Conservation (phyloP, 371 early-diverging fungal species). For the Batkoa obscura region DNA sequence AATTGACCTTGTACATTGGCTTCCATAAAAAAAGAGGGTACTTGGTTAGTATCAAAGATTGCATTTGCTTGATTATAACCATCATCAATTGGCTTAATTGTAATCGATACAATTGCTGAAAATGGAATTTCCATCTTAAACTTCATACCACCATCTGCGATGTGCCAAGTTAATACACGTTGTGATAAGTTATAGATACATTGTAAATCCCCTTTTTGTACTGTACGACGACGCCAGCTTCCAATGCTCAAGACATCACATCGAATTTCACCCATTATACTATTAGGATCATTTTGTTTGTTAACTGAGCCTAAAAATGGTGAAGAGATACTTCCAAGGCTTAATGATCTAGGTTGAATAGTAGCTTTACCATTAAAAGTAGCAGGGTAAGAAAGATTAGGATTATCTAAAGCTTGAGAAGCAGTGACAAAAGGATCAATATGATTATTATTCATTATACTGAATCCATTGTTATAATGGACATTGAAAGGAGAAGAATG, state of each 20-base stretch:
- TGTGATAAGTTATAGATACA: constrained; percentile 30
- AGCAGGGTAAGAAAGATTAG: neutral
- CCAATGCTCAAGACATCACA: constrained; percentile 45
- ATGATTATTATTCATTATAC: no score
- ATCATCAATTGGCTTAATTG: constrained; percentile 16
- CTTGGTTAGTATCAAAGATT: constrained; percentile 25
- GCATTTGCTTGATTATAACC: constrained; percentile 29
- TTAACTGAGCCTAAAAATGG: neutral
- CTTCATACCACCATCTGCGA: constrained; percentile 36
- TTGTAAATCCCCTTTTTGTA: constrained; percentile 20
- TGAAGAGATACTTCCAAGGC: neutral
- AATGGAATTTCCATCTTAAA: constrained; percentile 57
- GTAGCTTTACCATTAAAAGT: neutral
- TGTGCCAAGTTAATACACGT: constrained; percentile 42
- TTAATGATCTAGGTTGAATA: neutral
- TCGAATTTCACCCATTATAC: constrained; percentile 11
- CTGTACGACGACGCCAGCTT: constrained; percentile 41
- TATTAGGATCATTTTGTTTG: neutral
- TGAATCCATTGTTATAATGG: no score
- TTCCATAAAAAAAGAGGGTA: constrained; percentile 46
- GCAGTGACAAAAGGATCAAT: neutral
- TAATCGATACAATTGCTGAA: constrained; percentile 27
- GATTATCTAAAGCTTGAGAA: neutral
- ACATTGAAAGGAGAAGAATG: neutral
- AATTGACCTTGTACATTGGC: constrained; percentile 29